Evolutionary conservation across 495 filamentous ascomycete genomes (phyloP), one percentile per base, ranked within the genome.

Genomic region (Tetracladium setigerum): DNA sequence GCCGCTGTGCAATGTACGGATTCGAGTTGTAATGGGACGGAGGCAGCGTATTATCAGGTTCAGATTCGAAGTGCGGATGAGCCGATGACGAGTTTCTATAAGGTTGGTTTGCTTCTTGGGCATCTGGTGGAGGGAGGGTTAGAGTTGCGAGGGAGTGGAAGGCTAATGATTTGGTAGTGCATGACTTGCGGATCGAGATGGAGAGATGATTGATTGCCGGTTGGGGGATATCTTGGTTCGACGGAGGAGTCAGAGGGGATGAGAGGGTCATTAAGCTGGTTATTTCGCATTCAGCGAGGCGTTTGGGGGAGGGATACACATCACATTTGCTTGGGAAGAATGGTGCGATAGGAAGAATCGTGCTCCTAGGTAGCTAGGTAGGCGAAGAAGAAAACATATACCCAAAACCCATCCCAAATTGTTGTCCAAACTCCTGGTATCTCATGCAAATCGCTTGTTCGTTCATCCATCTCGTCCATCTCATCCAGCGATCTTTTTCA

Each of bases 21-120:
- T 39, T 79, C 86, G 32, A 68, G 72, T 36, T 98, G 92, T 68
- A 73, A 81, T 49, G 84, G 86, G 27, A 68, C 74, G 40, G 77
- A 86, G 67, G 92, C 94, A 31, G 94, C 87, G 49, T 96, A 87
- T 76, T 94, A 89, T 69, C 86, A 91, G 76, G 81, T 96, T 57
- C 92, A 98, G 76, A 97, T 95, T 68, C 82, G 92, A 48, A 95
- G 87, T 70, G 92, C 94, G 34, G 92, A 98, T 68, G 92, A 98
- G 74, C 92, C 92, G 43, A 95, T 95, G 89, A 98, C 92, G 39
- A 87, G 77, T 34, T 97, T 98, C 66, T 90, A 83, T 63, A 89
- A 86, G 84, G 87, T 90, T 14, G 5, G 36, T 35, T 12, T 12
- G 5, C 11, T 1, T 27, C 39, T 7, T 14, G 13, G 8, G 8